phyloP scores from a whole-genome alignment of 805 yeast species.

The Metschnikowia sp. region DNA sequence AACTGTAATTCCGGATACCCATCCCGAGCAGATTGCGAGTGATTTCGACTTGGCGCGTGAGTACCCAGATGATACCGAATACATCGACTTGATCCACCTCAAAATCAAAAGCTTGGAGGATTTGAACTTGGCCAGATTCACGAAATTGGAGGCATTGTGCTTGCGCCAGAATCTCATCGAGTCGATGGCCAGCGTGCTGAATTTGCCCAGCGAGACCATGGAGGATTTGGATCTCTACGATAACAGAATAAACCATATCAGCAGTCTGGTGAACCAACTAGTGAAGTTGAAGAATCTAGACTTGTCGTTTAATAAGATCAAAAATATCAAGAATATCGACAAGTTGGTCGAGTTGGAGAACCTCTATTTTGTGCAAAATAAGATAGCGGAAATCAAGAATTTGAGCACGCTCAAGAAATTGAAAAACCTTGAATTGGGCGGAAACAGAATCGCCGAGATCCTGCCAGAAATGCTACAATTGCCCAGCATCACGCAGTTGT shows the following conservation, averaged over 20 bases:
- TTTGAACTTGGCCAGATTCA: constrained; percentile 55
- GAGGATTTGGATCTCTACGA: constrained; percentile 88
- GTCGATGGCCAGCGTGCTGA: constrained; percentile 52
- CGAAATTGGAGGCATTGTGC: constrained; percentile 55
- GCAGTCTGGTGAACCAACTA: constrained; percentile 63
- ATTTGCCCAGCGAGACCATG: constrained; percentile 58
- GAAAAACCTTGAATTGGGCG: constrained; percentile 83
- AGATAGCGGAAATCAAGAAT: constrained; percentile 68
- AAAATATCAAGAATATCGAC: constrained; percentile 76
- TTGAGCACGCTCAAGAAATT: constrained; percentile 54
- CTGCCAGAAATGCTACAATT: constrained; percentile 55
- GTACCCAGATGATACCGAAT: constrained; percentile 53
- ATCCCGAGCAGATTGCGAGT: constrained; percentile 57
- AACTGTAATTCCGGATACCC: constrained; percentile 41
- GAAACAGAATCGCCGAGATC: constrained; percentile 65
- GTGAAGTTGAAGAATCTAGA: constrained; percentile 61
- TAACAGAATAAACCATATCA: constrained; percentile 83
- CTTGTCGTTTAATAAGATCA: constrained; percentile 84
- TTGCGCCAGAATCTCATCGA: constrained; percentile 82
- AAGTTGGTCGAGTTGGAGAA: constrained; percentile 58
- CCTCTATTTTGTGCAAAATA: constrained; percentile 85
- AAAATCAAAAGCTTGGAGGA: constrained; percentile 64
- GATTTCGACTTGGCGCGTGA: constrained; percentile 64
- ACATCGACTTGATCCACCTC: constrained; percentile 65
- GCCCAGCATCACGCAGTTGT: constrained; percentile 63